Evolutionary conservation across 2,329 filamentous ascomycete species (phyloP).

Genomic region (Paecilomyces dactylethromorphus): DNA sequence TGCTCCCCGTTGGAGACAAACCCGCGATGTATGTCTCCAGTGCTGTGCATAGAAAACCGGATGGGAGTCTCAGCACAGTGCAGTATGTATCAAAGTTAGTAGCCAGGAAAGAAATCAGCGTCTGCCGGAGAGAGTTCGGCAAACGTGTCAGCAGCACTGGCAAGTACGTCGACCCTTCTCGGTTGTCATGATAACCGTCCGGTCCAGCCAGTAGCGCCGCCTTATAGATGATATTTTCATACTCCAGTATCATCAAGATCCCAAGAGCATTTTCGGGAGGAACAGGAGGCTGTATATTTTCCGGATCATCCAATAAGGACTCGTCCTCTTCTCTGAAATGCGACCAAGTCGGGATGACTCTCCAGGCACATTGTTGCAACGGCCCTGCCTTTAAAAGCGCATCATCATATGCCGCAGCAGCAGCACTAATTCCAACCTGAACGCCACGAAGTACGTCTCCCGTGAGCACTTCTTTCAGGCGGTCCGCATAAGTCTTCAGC

Average conservation of each 20-base stretch:
- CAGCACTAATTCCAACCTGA: slow-evolving; percentile 28
- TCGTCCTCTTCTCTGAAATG: slow-evolving; percentile 13
- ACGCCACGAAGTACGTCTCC: slow-evolving; percentile 43
- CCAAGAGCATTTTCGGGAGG: slow-evolving; percentile 31
- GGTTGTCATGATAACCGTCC: slow-evolving; percentile 8
- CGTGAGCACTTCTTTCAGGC: slow-evolving; percentile 43
- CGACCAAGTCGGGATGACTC: slow-evolving; percentile 25
- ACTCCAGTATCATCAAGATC: slow-evolving; percentile 43
- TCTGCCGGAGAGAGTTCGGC: slow-evolving; percentile 43
- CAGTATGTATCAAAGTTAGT: slow-evolving; percentile 46
- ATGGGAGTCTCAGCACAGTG: slow-evolving; percentile 37
- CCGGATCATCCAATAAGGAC: slow-evolving; percentile 12
- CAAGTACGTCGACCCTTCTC: slow-evolving; percentile 38
- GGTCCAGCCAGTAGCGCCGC: slow-evolving; percentile 43
- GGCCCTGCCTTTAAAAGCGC: slow-evolving; percentile 32
- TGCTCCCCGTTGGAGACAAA: slow-evolving; percentile 3
- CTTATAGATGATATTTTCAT: slow-evolving; percentile 44
- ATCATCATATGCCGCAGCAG: slow-evolving; percentile 25
- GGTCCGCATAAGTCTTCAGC: slow-evolving; percentile 41
- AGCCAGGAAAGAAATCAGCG: slow-evolving; percentile 43
- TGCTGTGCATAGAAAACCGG: slow-evolving; percentile 37
- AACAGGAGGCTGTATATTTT: slow-evolving; percentile 11
- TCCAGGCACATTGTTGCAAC: slow-evolving; percentile 43
- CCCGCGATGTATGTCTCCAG: slow-evolving; percentile 34
- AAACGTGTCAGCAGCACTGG: slow-evolving; percentile 47